phyloP scores from a whole-genome alignment of 2,329 filamentous ascomycete species.

The Ceratocystis diversiconidia region DNA sequence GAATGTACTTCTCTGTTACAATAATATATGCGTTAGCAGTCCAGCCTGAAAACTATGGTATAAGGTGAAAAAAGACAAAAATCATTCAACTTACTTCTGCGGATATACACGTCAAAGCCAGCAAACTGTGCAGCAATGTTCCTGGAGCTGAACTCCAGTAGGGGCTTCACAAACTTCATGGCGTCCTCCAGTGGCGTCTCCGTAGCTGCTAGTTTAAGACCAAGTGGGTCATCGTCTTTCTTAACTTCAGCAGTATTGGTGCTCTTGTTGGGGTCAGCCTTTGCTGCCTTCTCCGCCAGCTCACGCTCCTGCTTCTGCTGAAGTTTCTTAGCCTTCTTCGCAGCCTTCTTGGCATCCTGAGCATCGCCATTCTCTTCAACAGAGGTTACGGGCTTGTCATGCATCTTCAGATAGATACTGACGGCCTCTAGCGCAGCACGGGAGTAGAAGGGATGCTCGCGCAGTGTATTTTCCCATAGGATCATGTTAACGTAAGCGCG shows the following conservation, averaged over 20 bases:
- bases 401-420: conserved; percentile 62
- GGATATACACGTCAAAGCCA: conserved; percentile 80
- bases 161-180: conserved; percentile 67
- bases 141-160: conserved; percentile 71
- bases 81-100: conserved; percentile 52
- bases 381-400: conserved; percentile 55
- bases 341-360: conserved; percentile 67
- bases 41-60: too few species aligned
- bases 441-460: conserved; percentile 86
- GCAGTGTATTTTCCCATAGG: conserved; percentile 81
- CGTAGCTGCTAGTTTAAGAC: conserved; percentile 65
- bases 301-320: conserved; percentile 50
- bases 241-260: conserved; percentile 59
- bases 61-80: too few species aligned
- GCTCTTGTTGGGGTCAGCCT: conserved; percentile 72
- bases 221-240: conserved; percentile 78
- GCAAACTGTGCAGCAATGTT: conserved; percentile 68
- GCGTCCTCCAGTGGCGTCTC: conserved; percentile 72
- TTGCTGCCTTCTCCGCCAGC: conserved; percentile 62
- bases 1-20: conserved; percentile 61
- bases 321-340: conserved; percentile 82
- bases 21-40: not conserved
- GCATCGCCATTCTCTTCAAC: conserved; percentile 38
- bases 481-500: conserved; percentile 93
- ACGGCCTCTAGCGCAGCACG: conserved; percentile 71